Evolutionary conservation across 192 early-diverging fungal species (phyloP), one percentile per base, ranked within the genome.

Genomic region (Podila minutissima): DNA sequence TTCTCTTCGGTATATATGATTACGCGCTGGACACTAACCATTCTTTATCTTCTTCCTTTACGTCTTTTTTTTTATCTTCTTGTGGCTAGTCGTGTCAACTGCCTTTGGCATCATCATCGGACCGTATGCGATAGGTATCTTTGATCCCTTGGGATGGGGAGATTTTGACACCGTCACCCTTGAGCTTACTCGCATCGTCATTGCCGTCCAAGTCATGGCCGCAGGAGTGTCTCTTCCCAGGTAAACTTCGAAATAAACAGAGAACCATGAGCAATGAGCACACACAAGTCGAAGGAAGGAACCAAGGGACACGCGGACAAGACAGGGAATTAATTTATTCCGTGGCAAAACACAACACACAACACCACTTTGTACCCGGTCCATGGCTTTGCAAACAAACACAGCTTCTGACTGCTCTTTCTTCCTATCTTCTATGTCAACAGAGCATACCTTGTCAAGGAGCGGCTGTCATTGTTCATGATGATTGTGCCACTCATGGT

Each of bases 151-250:
- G 13, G 68, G 69, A 0, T 91, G 91, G 91, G 60, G 74, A 46
- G 67, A 88, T 37, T 71, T 86, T 62, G 75, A 88, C 46, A 73
- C 81, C 50, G 85, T 94, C 20, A 92, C 92, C 1, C 88, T 92
- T 50, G 90, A 94, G 73, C 87, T 95, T 28, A 88, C 91, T 35
- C 89, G 94, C 35, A 87, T 95, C 66, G 90, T 94, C 49, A 89
- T 98, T 75, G 93, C 93, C 3, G 91, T 98, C 70, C 94, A 95
- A 82, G 92, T 95, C 33, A 95, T 97, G 93, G 92, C 91, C 49
- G 94, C 94, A 32, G 95, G 93, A 20, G 90, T 97, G 11, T 86
- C 88, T 7, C 86, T 96, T 59, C 94, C 95, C 75, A 92, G 91
- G 86, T 91, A 88, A 79, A 62, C 33, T 51, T 53, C 50, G 41